Conservation (phyloP, 306 rosid genomes). For the Vigna unguiculata region DNA sequence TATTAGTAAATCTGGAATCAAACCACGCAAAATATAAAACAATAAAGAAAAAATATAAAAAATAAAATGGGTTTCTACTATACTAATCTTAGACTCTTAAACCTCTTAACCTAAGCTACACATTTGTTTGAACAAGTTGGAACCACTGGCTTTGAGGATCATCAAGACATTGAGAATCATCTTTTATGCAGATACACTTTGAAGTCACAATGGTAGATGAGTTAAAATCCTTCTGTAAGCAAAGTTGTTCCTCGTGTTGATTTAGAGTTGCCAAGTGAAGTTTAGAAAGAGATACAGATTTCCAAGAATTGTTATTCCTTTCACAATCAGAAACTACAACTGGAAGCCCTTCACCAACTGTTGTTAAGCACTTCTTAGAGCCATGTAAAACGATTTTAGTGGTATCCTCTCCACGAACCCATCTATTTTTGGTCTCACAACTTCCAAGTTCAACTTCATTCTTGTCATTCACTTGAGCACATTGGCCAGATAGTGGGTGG, state of each 20-base stretch:
- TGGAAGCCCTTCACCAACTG: conserved; percentile 46
- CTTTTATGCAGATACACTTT: conserved; percentile 53
- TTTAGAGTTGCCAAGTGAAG: conserved; percentile 56
- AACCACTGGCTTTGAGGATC: conserved; percentile 65
- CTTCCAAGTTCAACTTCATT: conserved; percentile 53
- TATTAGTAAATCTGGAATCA: no score
- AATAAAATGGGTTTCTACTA: not conserved
- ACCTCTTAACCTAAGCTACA: conserved; percentile 30
- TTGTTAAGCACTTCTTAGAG: conserved; percentile 41
- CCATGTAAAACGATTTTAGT: conserved; percentile 37
- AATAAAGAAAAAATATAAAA: no score
- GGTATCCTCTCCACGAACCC: conserved; percentile 37
- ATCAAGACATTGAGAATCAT: conserved; percentile 53
- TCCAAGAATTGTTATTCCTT: conserved; percentile 49
- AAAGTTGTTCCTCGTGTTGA: conserved; percentile 35
- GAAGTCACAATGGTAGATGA: conserved; percentile 50
- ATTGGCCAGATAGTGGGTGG: conserved; percentile 53
- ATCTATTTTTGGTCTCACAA: conserved; percentile 45
- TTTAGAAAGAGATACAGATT: conserved; percentile 39
- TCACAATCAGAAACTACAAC: conserved; percentile 48
- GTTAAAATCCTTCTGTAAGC: conserved; percentile 48
- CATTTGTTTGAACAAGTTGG: conserved; percentile 53
- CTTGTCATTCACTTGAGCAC: conserved; percentile 48
- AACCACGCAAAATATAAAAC: no score
- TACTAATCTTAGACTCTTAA: not conserved